A percentile compares a stretch with the other conserved stretches of the same genome.
Conservation (phyloP, 345 rosid species). For the Pistacia integerrima region DNA sequence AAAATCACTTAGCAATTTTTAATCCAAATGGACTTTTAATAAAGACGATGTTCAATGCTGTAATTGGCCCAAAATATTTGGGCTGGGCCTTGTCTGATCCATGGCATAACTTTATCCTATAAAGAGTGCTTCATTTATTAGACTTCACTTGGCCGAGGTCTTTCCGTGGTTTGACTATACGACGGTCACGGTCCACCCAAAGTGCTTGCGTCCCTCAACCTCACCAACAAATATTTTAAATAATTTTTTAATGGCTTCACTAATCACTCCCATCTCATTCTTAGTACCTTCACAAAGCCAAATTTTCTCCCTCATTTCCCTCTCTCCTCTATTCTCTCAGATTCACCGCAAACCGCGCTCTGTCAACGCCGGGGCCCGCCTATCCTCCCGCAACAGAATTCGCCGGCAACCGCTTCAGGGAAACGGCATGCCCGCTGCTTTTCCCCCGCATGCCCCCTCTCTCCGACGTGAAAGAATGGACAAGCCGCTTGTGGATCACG, state of each 20-base stretch:
- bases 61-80: neutral
- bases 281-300: slow-evolving; percentile 30
- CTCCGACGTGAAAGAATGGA: slow-evolving; percentile 45
- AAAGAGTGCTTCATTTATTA: no score
- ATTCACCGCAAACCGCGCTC: slow-evolving; percentile 13
- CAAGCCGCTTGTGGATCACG: slow-evolving; percentile 43
- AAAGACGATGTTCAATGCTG: no score
- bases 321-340: neutral
- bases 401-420: slow-evolving; percentile 20
- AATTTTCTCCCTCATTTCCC: slow-evolving; percentile 32
- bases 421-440: slow-evolving; percentile 35
- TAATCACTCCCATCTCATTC: slow-evolving; percentile 28
- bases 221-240: neutral
- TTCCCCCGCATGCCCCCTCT: slow-evolving; percentile 41
- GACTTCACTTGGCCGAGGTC: no score
- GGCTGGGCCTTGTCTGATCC: neutral
- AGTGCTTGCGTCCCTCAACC: no score
- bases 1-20: no score
- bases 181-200: no score
- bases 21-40: no score
- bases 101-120: neutral
- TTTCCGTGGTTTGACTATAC: no score
- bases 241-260: slow-evolving; percentile 35
- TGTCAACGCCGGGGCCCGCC: slow-evolving; percentile 25
- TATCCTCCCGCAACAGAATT: slow-evolving; percentile 27